Conservation (phyloP, 108 stramenopile genomes). For the Conticribra weissflogii region DNA sequence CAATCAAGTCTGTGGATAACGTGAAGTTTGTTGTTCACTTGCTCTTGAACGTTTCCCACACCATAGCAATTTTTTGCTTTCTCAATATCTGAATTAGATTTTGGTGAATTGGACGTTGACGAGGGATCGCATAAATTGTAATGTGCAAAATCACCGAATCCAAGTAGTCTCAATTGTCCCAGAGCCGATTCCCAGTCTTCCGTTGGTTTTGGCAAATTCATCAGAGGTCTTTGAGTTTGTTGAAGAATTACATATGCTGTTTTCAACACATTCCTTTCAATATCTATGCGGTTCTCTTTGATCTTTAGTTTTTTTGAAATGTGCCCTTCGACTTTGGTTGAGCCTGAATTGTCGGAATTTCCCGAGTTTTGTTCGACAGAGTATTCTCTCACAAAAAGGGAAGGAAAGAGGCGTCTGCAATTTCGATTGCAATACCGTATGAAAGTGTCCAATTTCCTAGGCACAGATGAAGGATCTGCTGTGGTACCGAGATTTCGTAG, state of each 20-base stretch:
- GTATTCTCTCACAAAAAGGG: slow-evolving; percentile 10
- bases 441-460: slow-evolving; percentile 62
- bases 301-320: too few relatives aligned
- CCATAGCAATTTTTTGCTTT: not conserved
- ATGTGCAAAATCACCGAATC: slow-evolving; percentile 39
- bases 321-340: too few relatives aligned
- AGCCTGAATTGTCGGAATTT: too few relatives aligned
- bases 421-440: slow-evolving; percentile 56
- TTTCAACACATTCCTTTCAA: slow-evolving; percentile 15
- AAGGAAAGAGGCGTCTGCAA: slow-evolving; percentile 48
- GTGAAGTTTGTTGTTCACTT: slow-evolving; percentile 24
- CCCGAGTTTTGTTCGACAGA: not conserved
- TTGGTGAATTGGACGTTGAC: slow-evolving; percentile 14
- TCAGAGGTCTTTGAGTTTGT: slow-evolving; percentile 36
- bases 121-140: slow-evolving; percentile 9
- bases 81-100: not conserved
- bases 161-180: slow-evolving; percentile 63
- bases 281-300: slow-evolving; percentile 2
- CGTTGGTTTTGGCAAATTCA: slow-evolving; percentile 63
- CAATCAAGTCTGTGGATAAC: slow-evolving; percentile 83
- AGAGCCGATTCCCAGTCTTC: slow-evolving; percentile 64
- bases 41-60: not conserved
- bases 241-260: slow-evolving; percentile 44
- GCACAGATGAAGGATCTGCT: slow-evolving; percentile 46
- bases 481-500: slow-evolving; percentile 36